Base-by-base conservation (phyloP, 1,284 basidiomycete species). In the Taiwanofungus camphoratus region DNA sequence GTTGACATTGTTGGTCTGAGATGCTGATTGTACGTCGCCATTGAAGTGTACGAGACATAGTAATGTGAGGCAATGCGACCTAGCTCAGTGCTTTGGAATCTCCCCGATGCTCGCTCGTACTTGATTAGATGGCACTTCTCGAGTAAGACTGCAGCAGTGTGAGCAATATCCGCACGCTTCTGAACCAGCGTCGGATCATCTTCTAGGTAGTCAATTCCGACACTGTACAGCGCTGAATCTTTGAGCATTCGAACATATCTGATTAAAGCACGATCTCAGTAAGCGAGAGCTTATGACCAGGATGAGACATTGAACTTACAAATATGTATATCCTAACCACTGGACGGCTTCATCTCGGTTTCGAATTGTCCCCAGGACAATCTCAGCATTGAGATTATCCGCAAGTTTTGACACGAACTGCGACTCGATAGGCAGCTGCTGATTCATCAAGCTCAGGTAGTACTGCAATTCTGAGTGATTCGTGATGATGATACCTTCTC, bases 401-500 rank as follows among this genome's bases (percentile, higher is more conserved):
- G 92, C 91, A 52, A 99, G 73, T 61, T 88, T 92, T 26, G 84
- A 74, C 21, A 99, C 91, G 53, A 97, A 90, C 67, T 99, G 96
- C 20, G 84, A 88, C 68, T 99, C 95, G 62, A 99, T 99, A 1
- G 96, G 96, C 5, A 96, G 74, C 60, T 97, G 94, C 67, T 94
- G 91, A 59, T 96, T 97, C 71, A 95, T 70, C 64, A 97, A 71
- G 55, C 86, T 90, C 13, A 96, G 75, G 61, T 98, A 99, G 65
- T 98, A 99, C 67, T 98, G 95, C 36, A 99, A 76, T 64, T 99
- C 94, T 2, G 83, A 81, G 62, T 98, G 94, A 61, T 96, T 97
- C 39, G 96, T 99, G 68, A 99, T 98, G 66, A 99, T 97, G 62
- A 98, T 89, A 39, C 96, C 96, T 67, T 99, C 95, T 31, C 96